Conservation (phyloP, 2,329 filamentous ascomycete species). For the Curvularia verruculosa region DNA sequence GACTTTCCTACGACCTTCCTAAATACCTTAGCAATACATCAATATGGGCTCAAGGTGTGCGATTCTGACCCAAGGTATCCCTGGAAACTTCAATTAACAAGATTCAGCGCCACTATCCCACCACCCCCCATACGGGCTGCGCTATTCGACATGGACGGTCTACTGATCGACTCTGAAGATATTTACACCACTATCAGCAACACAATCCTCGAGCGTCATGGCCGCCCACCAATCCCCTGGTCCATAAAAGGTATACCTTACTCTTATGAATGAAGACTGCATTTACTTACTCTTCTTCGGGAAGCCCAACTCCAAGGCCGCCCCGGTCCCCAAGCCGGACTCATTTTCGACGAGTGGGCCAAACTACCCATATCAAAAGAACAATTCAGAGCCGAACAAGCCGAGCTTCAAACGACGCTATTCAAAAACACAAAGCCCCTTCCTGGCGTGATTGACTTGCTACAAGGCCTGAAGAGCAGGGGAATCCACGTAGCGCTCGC, state of each 20-base stretch:
- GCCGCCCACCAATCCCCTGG: slow-evolving; percentile 81
- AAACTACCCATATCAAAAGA: slow-evolving; percentile 76
- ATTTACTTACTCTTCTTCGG: no score
- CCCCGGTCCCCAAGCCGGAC: slow-evolving; percentile 63
- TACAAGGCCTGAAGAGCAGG: slow-evolving; percentile 64
- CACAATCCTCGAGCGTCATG: slow-evolving; percentile 75
- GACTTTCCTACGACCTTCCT: not conserved
- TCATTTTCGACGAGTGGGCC: slow-evolving; percentile 80
- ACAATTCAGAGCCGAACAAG: slow-evolving; percentile 67
- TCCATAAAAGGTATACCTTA: no score
- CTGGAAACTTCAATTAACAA: not conserved
- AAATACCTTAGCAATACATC: not conserved
- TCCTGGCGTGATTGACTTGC: slow-evolving; percentile 74
- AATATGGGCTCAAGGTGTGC: slow-evolving; percentile 27
- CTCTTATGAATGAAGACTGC: no score
- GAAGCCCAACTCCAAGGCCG: slow-evolving; percentile 78
- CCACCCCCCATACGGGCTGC: slow-evolving; percentile 83
- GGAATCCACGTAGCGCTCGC: slow-evolving; percentile 83
- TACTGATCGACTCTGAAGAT: slow-evolving; percentile 93
- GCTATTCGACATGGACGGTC: slow-evolving; percentile 98
- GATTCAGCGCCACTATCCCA: slow-evolving; percentile 22
- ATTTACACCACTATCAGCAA: slow-evolving; percentile 85
- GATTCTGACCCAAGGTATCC: not conserved
- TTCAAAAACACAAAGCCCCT: slow-evolving; percentile 80
- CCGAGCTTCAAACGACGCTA: slow-evolving; percentile 68